Base-by-base conservation (phyloP, 2,329 filamentous ascomycete genomes). In the Colletotrichum lentis region DNA sequence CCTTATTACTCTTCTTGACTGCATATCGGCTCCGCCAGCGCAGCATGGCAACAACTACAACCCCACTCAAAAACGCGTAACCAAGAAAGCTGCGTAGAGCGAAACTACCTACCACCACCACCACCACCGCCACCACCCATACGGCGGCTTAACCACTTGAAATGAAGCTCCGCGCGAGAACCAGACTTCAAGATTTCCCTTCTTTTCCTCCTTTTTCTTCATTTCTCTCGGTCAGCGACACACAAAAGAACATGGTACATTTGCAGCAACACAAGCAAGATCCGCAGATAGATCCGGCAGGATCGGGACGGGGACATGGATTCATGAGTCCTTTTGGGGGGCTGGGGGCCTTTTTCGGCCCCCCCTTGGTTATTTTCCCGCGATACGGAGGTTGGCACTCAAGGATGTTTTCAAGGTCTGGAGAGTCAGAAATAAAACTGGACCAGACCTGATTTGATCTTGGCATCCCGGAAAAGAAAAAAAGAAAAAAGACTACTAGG, bases 11-110 rank as follows among this genome's bases (percentile, higher is more conserved):
- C n/a, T 14, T 39, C 12, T 39, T 35, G 31, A 35, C 31, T 35
- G 8, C 47, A 66, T 44, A 54, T 56, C 27, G 16, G 39, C 62
- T 41, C 16, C 37, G 35, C 18, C n/a, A 54, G 47, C 22, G 10
- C 49, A 31, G 18, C 12, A 27, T 8, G 20, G 20, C 22, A 50
- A 31, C 53, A 2, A 46, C 47, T 11, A 39, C 46, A 22, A 12
- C 24, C 14, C 27, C 20, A 37, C 39, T 16, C 52, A 44, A 50
- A 31, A n/a, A n/a, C n/a, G 52, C 55, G 43, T 35, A 27, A 18
- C 41, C 22, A 43, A 35, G 46, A 44, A n/a, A 27, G 31, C 22
- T 53, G 53, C 50, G 24, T 24, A 61, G 20, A n/a, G 7, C 24
- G 24, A 57, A 39, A 10, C 31, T 35, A 35, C 31, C 8, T 10